Evolutionary conservation across 2,329 filamentous ascomycete species (phyloP), one percentile per base, ranked within the genome.

Genomic region (Trichoderma simmonsii): DNA sequence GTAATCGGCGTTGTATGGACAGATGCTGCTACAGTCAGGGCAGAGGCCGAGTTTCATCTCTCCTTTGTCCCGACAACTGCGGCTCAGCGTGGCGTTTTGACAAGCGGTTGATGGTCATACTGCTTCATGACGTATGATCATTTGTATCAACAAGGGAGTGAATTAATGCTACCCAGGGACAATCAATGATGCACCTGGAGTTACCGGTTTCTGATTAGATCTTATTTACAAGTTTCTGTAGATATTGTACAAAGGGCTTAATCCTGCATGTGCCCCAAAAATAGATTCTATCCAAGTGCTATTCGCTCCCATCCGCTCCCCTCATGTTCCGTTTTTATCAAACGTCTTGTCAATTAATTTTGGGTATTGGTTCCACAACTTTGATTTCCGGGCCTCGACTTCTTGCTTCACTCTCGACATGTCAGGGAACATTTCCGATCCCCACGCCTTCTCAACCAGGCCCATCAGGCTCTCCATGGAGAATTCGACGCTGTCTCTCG

Each of bases 381-480:
- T 78, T 7, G 77, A 76, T 36, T 76, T 79, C 59, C 76, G 75
- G 32, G 74, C 71, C 43, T 80, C 78, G 18, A 82, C 67, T 66
- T 80, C 77, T n/a, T 68, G 62, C 4, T 69, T 48, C 69, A 81
- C 65, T 18, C 76, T 73, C 26, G 72, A 54, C 6, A 73, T 70
- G 15, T 70, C 73, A 0, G 80, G 77, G 1, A 82, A 73, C 34
- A 82, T 67, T 57, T 78, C 77, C 4, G 73, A 75, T 7, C 80
- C 81, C 81, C 81, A 82, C 2, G 80, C 80, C 39, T 77, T 71
- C 36, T 82, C 78, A n/a, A 81, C 73, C 5, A 82, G 71, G 12
- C 43, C 39, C 74, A 81, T 81, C 43, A 82, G 61, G n/a, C 74
- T 75, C n/a, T 75, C 73, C 5, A 76, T 60, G 0, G 78, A 77